phyloP scores from a whole-genome alignment of 371 early-diverging fungal species.

The Rhizopus sp. region DNA sequence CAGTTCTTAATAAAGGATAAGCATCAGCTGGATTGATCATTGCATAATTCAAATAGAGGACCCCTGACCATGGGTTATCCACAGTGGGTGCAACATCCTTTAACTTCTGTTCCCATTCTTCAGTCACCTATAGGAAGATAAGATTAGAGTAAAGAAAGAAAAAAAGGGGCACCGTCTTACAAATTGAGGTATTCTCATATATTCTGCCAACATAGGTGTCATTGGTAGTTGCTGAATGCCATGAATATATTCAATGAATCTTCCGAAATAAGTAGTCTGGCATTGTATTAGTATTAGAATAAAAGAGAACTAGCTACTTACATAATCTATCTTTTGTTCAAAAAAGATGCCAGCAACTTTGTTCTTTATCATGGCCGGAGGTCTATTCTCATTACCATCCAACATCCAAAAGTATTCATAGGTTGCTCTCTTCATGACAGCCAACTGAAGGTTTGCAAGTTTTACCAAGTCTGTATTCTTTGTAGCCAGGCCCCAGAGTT shows the following conservation, averaged over 20 bases:
- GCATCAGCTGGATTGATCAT: conserved; percentile 46
- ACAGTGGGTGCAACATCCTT: conserved; percentile 31
- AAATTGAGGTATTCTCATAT: conserved; percentile 51
- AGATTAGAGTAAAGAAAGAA: background rate
- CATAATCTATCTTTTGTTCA: conserved; percentile 73
- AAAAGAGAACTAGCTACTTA: conserved; percentile 33
- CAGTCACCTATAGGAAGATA: conserved; percentile 20
- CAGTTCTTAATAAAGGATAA: conserved; percentile 38
- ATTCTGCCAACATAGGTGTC: conserved; percentile 63
- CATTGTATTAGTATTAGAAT: background rate
- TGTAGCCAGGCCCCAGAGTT: conserved; percentile 61
- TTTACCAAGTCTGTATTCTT: conserved; percentile 37
- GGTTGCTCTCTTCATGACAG: conserved; percentile 59
- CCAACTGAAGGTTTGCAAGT: conserved; percentile 53
- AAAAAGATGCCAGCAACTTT: conserved; percentile 75
- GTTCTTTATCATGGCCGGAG: conserved; percentile 53
- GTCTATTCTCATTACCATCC: conserved; percentile 52
- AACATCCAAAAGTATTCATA: conserved; percentile 69
- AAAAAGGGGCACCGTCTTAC: conserved; percentile 23
- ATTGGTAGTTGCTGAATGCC: conserved; percentile 83
- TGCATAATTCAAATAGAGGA: conserved; percentile 59
- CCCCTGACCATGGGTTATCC: conserved; percentile 56
- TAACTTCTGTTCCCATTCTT: conserved; percentile 59
- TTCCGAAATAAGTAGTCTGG: conserved; percentile 67
- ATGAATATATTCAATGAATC: conserved; percentile 68